phyloP scores from a whole-genome alignment of 768 basidiomycete genomes.

The Cystobasidium tubakii region DNA sequence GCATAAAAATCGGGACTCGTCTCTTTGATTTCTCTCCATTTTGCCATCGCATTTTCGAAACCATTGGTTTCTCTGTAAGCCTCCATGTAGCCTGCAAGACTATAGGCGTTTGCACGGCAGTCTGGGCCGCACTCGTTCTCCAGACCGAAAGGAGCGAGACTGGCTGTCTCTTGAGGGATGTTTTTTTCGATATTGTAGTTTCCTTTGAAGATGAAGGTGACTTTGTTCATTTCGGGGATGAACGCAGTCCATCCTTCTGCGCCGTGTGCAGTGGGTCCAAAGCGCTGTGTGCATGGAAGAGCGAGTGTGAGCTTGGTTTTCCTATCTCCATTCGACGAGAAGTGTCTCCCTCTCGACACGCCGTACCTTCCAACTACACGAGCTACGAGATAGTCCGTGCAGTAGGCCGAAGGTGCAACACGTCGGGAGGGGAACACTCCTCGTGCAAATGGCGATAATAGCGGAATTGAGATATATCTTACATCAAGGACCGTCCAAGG shows the following conservation, averaged over 20 bases:
- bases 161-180: conserved; percentile 24
- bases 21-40: conserved; percentile 16
- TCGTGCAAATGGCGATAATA: too few species aligned
- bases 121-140: conserved; percentile 15
- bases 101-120: conserved; percentile 27
- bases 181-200: conserved; percentile 31
- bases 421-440: too few species aligned
- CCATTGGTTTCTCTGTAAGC: conserved; percentile 31
- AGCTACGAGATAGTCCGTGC: too few species aligned
- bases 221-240: conserved; percentile 28
- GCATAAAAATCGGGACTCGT: conserved; percentile 1
- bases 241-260: conserved; percentile 14
- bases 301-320: too few species aligned
- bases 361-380: too few species aligned
- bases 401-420: background rate
- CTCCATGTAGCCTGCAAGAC: conserved; percentile 27
- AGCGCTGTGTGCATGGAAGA: background rate
- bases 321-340: too few species aligned
- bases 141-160: conserved; percentile 13
- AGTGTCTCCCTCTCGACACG: too few species aligned
- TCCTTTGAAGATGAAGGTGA: conserved; percentile 32
- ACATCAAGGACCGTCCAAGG: conserved; percentile 31
- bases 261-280: conserved; percentile 22
- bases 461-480: too few species aligned
- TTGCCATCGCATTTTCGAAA: background rate